Percentiles rank a stretch among this genome's conserved stretches.
phyloP scores from a whole-genome alignment of 2,329 filamentous ascomycete species.

The Aureobasidium namibiae region DNA sequence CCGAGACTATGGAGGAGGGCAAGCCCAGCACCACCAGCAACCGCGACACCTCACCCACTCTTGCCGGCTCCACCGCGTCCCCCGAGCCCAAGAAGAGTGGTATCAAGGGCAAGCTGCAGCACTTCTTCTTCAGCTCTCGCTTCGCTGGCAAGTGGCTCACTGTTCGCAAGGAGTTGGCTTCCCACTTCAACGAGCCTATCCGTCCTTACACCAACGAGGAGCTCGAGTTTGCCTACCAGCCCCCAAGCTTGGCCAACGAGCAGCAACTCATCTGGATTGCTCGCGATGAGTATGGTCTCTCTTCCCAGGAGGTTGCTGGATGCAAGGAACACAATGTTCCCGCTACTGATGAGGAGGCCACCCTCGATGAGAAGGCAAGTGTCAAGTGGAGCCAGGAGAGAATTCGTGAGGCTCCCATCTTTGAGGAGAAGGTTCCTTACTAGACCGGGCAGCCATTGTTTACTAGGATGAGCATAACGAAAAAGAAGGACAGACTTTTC shows the following conservation, averaged over 20 bases:
- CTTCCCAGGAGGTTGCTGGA: slow-evolving; percentile 33
- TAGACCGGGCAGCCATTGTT: too few relatives aligned
- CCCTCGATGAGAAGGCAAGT: slow-evolving; percentile 37
- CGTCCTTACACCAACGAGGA: slow-evolving; percentile 24
- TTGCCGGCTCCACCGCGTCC: not conserved
- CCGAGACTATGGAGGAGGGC: slow-evolving; percentile 17
- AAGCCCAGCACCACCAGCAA: not conserved
- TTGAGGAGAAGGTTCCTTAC: slow-evolving; percentile 22
- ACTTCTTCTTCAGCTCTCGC: slow-evolving; percentile 10
- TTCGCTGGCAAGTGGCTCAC: not conserved
- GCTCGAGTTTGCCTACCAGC: slow-evolving; percentile 34
- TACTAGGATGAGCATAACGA: not conserved
- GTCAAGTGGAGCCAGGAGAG: slow-evolving; percentile 36
- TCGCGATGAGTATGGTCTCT: slow-evolving; percentile 35
- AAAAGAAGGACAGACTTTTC: too few relatives aligned
- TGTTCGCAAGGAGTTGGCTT: slow-evolving; percentile 18
- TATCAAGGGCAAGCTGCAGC: slow-evolving; percentile 9
- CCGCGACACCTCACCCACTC: not conserved
- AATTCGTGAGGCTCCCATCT: slow-evolving; percentile 36
- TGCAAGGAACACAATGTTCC: slow-evolving; percentile 31
- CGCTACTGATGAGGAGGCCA: slow-evolving; percentile 39
- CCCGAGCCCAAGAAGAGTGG: not conserved
- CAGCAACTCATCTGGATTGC: slow-evolving; percentile 40
- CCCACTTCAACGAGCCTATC: slow-evolving; percentile 23
- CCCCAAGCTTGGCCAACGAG: slow-evolving; percentile 35